phyloP scores from a whole-genome alignment of 768 basidiomycete genomes.

The Antrodiella citrinella region DNA sequence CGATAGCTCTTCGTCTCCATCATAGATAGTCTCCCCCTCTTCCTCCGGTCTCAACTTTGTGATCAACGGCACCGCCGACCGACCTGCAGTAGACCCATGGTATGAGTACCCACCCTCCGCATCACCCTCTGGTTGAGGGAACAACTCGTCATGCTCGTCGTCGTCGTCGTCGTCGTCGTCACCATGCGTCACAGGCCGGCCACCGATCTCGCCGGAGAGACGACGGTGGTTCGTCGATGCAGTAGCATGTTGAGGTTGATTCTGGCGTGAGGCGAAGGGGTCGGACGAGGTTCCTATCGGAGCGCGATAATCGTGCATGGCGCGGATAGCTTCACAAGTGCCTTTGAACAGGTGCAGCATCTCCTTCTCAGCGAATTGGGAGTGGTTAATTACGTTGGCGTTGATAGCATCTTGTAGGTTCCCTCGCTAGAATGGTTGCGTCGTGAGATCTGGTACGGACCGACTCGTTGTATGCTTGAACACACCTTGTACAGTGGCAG shows the following conservation, averaged over 20 bases:
- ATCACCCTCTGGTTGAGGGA: conserved; percentile 72
- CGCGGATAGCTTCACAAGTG: conserved; percentile 87
- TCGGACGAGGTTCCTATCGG: conserved; percentile 27
- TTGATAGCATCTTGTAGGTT: conserved; percentile 96
- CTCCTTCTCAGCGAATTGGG: conserved; percentile 79
- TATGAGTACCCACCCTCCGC: conserved; percentile 71
- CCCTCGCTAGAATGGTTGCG: conserved; percentile 48
- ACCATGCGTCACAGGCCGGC: background rate
- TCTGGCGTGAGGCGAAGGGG: conserved; percentile 14
- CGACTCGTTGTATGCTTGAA: background rate
- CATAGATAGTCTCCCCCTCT: conserved; percentile 62
- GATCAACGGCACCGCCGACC: conserved; percentile 46
- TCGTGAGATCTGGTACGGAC: conserved; percentile 2
- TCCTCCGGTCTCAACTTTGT: conserved; percentile 38
- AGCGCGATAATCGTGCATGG: conserved; percentile 86
- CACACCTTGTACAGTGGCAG: conserved; percentile 82
- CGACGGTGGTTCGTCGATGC: conserved; percentile 11
- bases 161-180: conserved; percentile 37
- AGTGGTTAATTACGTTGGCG: conserved; percentile 71
- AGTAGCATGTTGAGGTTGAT: conserved; percentile 15
- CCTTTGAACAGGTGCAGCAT: conserved; percentile 89
- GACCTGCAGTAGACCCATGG: conserved; percentile 22
- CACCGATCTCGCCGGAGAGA: background rate
- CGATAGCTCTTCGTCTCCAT: conserved; percentile 67
- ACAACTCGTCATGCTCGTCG: conserved; percentile 57